Percentiles rank a stretch among this genome's conserved stretches.
phyloP scores from a whole-genome alignment of 495 filamentous ascomycete genomes.

The Aspergillus bertholletiae region DNA sequence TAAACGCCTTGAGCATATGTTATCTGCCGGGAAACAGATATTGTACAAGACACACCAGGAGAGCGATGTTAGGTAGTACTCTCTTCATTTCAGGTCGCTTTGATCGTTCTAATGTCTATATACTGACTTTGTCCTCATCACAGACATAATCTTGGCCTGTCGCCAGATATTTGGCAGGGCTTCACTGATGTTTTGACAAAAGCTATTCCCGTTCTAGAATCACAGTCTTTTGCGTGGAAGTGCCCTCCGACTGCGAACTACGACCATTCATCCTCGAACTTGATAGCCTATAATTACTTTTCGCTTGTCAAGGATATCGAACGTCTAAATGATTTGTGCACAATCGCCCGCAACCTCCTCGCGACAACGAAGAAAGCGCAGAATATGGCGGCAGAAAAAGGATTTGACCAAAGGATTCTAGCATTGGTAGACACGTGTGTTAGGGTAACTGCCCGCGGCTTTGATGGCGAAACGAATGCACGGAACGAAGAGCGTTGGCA shows the following conservation, averaged over 20 bases:
- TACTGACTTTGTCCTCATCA: constrained; percentile 11
- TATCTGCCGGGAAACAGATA: constrained; percentile 47
- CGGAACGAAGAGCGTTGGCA: constrained; percentile 66
- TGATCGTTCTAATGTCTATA: background rate
- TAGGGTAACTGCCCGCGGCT: constrained; percentile 82
- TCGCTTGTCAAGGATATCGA: constrained; percentile 77
- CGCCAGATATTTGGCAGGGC: constrained; percentile 67
- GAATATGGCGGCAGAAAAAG: constrained; percentile 74
- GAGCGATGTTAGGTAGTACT: constrained; percentile 42
- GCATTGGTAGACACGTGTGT: constrained; percentile 80
- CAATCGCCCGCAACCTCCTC: constrained; percentile 80
- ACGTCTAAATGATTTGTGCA: constrained; percentile 77
- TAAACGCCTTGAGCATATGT: constrained; percentile 48
- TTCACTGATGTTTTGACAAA: constrained; percentile 55
- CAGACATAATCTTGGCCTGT: constrained; percentile 50
- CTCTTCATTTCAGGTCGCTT: background rate
- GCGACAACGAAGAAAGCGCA: constrained; percentile 79
- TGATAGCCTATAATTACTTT: constrained; percentile 77
- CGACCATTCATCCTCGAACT: constrained; percentile 52
- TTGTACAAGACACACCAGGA: constrained; percentile 50
- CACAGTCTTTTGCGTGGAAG: constrained; percentile 59
- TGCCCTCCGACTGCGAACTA: constrained; percentile 54
- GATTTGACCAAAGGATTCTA: constrained; percentile 79
- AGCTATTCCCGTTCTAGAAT: constrained; percentile 58
- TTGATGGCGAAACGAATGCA: constrained; percentile 72